phyloP scores from a whole-genome alignment of 2,329 filamentous ascomycete species.

The Madurella mycetomatis region DNA sequence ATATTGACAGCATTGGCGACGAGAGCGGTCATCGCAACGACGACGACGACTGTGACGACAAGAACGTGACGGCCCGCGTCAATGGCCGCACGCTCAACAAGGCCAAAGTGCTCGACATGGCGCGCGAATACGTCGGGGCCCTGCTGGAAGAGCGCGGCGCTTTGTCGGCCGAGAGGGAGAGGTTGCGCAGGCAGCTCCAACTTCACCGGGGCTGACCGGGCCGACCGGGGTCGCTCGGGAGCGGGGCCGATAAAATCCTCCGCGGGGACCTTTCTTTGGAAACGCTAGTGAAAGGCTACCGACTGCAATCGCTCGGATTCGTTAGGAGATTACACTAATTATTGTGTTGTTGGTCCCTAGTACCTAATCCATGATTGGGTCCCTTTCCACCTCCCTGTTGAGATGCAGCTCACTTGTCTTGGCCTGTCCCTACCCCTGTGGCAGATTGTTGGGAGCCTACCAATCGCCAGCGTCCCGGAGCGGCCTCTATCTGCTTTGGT shows the following conservation, averaged over 20 bases:
- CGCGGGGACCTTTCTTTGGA: not conserved
- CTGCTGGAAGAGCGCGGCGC: slow-evolving; percentile 10
- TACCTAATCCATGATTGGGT: not conserved
- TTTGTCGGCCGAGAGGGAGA: slow-evolving; percentile 6
- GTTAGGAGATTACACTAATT: not conserved
- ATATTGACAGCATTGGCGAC: not conserved
- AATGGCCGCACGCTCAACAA: slow-evolving; percentile 18
- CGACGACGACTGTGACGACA: not conserved
- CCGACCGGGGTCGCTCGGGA: not conserved
- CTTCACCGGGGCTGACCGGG: not conserved
- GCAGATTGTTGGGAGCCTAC: no score
- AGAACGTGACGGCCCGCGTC: not conserved
- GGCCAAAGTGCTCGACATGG: slow-evolving; percentile 19
- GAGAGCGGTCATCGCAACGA: not conserved
- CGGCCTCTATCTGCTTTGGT: no score
- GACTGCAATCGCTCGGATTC: not conserved
- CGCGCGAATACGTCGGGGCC: slow-evolving; percentile 12
- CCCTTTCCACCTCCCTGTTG: not conserved
- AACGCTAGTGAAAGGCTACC: not conserved
- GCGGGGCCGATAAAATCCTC: no score
- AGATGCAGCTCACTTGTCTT: not conserved
- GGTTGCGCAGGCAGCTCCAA: not conserved
- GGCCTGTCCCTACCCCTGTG: not conserved
- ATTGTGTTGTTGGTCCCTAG: not conserved
- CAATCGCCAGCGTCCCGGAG: no score